Percentiles rank a stretch among this genome's conserved stretches.
phyloP scores from a whole-genome alignment of 2,329 filamentous ascomycete genomes.

The Aspergillus sojae region DNA sequence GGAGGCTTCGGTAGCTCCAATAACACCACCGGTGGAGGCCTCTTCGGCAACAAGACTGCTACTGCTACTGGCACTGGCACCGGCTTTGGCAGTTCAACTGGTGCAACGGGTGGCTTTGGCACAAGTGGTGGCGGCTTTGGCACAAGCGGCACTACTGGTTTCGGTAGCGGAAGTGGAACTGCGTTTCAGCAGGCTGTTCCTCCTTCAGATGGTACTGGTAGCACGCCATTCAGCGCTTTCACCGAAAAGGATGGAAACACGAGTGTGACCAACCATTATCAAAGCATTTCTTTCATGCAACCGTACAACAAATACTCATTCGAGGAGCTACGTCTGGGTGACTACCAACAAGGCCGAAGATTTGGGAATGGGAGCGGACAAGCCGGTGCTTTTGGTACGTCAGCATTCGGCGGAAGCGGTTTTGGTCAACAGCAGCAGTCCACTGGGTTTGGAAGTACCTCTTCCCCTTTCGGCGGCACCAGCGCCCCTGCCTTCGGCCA shows the following conservation, averaged over 20 bases:
- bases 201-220: conserved; percentile 48
- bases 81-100: conserved; percentile 23
- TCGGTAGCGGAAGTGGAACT: conserved; percentile 44
- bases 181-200: conserved; percentile 45
- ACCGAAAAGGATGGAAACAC: conserved; percentile 48
- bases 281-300: conserved; percentile 52
- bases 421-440: conserved; percentile 49
- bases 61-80: background rate
- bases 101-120: conserved; percentile 28
- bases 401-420: conserved; percentile 55
- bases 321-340: conserved; percentile 77
- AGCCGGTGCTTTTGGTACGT: conserved; percentile 77
- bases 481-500: conserved; percentile 48
- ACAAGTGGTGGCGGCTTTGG: conserved; percentile 35
- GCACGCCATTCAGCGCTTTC: conserved; percentile 48
- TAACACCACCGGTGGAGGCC: conserved; percentile 33
- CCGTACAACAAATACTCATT: conserved; percentile 79
- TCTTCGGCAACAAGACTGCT: conserved; percentile 25
- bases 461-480: conserved; percentile 44
- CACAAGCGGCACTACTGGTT: conserved; percentile 29
- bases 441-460: conserved; percentile 48
- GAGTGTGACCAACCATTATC: conserved; percentile 48
- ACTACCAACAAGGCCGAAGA: conserved; percentile 84
- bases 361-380: conserved; percentile 82
- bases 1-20: conserved; percentile 36